phyloP scores from a whole-genome alignment of 148 eudicot genomes.

The Linanthus parryae region DNA sequence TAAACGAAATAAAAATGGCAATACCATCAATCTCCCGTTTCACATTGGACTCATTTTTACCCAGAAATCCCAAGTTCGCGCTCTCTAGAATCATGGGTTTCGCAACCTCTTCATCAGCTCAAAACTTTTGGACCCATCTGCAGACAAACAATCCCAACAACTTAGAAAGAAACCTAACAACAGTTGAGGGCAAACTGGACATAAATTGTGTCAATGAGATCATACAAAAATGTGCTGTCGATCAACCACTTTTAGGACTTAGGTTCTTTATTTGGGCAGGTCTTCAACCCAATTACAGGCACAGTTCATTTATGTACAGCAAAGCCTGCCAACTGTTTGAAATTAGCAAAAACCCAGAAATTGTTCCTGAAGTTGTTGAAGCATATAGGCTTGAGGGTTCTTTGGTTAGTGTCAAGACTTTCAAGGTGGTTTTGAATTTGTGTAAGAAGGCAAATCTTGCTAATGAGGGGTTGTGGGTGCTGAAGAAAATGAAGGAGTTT shows the following conservation, averaged over 20 bases:
- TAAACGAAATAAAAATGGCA: constrained; percentile 19
- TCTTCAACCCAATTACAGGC: constrained; percentile 46
- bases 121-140: constrained; percentile 39
- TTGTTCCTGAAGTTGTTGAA: constrained; percentile 42
- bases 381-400: constrained; percentile 44
- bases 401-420: constrained; percentile 40
- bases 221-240: constrained; percentile 30
- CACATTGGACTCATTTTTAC: constrained; percentile 13
- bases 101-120: constrained; percentile 28
- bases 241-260: constrained; percentile 55
- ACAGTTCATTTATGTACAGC: constrained; percentile 45
- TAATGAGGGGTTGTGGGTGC: constrained; percentile 63
- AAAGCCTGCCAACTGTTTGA: constrained; percentile 50
- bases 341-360: constrained; percentile 29
- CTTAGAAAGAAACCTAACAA: constrained; percentile 48
- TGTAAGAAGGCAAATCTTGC: constrained; percentile 58
- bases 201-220: constrained; percentile 42
- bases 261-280: constrained; percentile 90
- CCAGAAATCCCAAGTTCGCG: constrained; percentile 15
- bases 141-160: constrained; percentile 31
- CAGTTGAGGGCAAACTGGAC: constrained; percentile 40
- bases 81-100: constrained; percentile 6
- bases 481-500: constrained; percentile 68
- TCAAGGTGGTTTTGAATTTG: constrained; percentile 62
- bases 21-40: constrained; percentile 21